These are phyloP conservation scores for Tricholoma sp. DNA, from an alignment of 768 basidiomycete genomes.

Conservation along the genomic window DNA sequence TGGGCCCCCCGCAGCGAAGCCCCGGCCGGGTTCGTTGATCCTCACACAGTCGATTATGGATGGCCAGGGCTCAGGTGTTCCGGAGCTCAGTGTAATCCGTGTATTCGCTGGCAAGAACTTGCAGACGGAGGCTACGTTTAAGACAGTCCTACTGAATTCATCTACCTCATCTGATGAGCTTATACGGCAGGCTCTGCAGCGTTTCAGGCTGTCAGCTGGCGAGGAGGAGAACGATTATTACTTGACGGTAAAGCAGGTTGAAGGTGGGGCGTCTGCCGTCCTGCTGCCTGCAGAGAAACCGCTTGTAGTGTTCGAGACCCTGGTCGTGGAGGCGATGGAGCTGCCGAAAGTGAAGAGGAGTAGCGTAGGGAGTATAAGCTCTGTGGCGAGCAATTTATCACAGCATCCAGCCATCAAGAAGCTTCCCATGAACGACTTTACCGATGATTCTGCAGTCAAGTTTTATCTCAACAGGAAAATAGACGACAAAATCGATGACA, in stretches of 20 bases:
- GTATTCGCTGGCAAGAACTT: slow-evolving; percentile 91
- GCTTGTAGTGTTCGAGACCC: slow-evolving; percentile 81
- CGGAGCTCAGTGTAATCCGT: slow-evolving; percentile 89
- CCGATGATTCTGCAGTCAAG: slow-evolving; percentile 95
- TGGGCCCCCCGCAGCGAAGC: slow-evolving; percentile 48
- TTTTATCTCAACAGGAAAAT: slow-evolving; percentile 81
- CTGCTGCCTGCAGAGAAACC: slow-evolving; percentile 73
- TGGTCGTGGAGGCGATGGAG: slow-evolving; percentile 76
- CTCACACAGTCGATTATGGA: slow-evolving; percentile 57
- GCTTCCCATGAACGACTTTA: slow-evolving; percentile 95
- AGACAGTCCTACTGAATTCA: slow-evolving; percentile 89
- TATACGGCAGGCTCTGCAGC: slow-evolving; percentile 87
- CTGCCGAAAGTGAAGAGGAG: slow-evolving; percentile 88
- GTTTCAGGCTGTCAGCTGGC: slow-evolving; percentile 75
- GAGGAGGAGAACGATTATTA: slow-evolving; percentile 69
- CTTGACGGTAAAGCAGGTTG: slow-evolving; percentile 89
- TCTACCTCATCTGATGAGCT: slow-evolving; percentile 82
- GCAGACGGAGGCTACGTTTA: slow-evolving; percentile 95
- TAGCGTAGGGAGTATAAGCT: slow-evolving; percentile 90
- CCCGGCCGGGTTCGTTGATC: slow-evolving; percentile 75
- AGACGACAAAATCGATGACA: slow-evolving; percentile 37
- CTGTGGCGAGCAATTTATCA: slow-evolving; percentile 86
- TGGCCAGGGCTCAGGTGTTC: slow-evolving; percentile 57
- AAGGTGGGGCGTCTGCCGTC: slow-evolving; percentile 77
- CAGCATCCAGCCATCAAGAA: slow-evolving; percentile 95